A percentile compares a stretch with the other conserved stretches of the same genome.
Evolutionary conservation across 495 filamentous ascomycete genomes (phyloP).

Genomic region (Aspergillus bridgeri): DNA sequence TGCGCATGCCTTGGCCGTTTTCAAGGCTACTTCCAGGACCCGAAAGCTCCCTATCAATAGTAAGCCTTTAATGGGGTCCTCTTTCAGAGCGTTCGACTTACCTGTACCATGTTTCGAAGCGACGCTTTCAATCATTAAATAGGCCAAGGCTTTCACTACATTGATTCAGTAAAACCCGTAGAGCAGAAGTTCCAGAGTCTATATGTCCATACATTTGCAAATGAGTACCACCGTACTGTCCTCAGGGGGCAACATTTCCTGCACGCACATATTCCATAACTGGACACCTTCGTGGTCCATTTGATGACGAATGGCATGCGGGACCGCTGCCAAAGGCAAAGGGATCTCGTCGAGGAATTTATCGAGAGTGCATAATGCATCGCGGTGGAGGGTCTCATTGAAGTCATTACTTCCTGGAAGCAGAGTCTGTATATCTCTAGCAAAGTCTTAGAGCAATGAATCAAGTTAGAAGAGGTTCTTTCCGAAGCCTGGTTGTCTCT

Average conservation of each 20-base stretch:
- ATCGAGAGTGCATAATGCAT: constrained; percentile 9
- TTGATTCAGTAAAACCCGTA: neutral
- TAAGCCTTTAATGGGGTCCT: neutral
- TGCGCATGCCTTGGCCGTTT: constrained; percentile 61
- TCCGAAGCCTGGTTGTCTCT: neutral
- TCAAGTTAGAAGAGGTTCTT: neutral
- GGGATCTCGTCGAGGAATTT: constrained; percentile 9
- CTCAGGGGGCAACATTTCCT: neutral
- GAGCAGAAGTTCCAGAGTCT: neutral
- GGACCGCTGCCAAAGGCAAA: constrained; percentile 1
- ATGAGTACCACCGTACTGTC: neutral
- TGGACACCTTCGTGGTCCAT: constrained; percentile 35
- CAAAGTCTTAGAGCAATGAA: constrained; percentile 1
- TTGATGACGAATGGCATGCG: constrained; percentile 14
- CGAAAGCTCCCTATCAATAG: constrained; percentile 43
- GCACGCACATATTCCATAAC: constrained; percentile 32
- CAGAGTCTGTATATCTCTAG: constrained; percentile 23
- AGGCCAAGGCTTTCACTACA: constrained; percentile 63
- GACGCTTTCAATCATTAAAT: constrained; percentile 63
- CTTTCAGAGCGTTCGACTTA: constrained; percentile 22
- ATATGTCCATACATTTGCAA: constrained; percentile 15
- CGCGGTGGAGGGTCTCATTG: neutral
- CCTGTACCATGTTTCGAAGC: constrained; percentile 33
- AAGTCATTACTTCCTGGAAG: constrained; percentile 1
- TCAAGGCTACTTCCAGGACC: constrained; percentile 64